Evolutionary conservation across 1,139 yeast species (phyloP), one percentile per base, ranked within the genome.

Genomic region (Suhomyces wounanorum): DNA sequence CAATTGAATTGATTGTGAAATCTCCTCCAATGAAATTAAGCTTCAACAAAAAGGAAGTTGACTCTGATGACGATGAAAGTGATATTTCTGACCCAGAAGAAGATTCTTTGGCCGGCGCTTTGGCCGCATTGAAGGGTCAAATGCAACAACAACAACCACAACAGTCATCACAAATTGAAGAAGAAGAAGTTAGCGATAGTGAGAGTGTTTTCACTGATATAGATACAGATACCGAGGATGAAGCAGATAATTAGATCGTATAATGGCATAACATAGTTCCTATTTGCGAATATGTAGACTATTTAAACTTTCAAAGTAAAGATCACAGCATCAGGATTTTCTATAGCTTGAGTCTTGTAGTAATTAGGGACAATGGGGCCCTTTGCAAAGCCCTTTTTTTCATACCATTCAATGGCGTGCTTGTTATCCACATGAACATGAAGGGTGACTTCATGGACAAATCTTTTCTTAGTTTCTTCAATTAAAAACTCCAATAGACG

Each of bases 61-160:
- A 61, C 13, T 67, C 65, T 9, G 70, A 64, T 23, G 77, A 78
- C 50, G 64, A 68, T 28, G 85, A 83, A 52, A 68, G 74, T 55
- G 88, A 81, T 59, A 82, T 84, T 51, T 84, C 87, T 36, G 85
- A 81, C 53, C 85, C 87, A 5, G 84, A 81, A 52, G 88, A 82
- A 62, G 88, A 83, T 61, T 73, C 85, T 8, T 65, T 84, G 53
- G 87, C 87, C 14, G 87, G 87, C 39, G 87, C 87, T 2, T 69
- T 84, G 67, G 86, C 88, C 23, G 79, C 81, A 31, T 66, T 84
- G 64, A 78, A 83, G 59, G 87, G 87, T 38, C 79, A 76, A 41
- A 66, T 70, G 13, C 82, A 77, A 13, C 52, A 46, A 30, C 74
- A 72, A 54, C 58, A 46, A 30, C 74, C 72, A 53, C 58, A 57